Evolutionary conservation across 352 stramenopile species (phyloP), one percentile per base, ranked within the genome.

Genomic region (Pythium grandisporangium): DNA sequence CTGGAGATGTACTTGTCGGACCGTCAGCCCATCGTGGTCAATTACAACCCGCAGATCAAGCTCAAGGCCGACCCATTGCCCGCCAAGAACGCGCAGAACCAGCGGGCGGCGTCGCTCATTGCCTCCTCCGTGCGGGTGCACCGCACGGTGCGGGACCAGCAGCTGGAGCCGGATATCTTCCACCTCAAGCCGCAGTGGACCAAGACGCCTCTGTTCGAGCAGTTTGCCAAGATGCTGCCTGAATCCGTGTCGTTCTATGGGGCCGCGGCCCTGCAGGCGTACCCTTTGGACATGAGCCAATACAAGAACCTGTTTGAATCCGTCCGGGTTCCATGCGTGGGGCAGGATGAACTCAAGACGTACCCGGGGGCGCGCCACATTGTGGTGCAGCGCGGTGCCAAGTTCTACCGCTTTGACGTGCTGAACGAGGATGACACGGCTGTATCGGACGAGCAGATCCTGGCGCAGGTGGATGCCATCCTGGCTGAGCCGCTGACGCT

Each of bases 21-120:
- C 57, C 84, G 85, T 17, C 72, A 88, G 53, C 70, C 85, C 36
- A 55, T 96, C 32, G 73, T 80, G 23, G 70, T 95, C 57, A 96
- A 96, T 67, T 93, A 92, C 63, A 96, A 95, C 61, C 84, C 84
- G 47, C 82, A 95, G 62, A 74, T 93, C 48, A 88, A 88, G 62
- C 75, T 93, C 51, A 91, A 90, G 52, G 73, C 77, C 45, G 77
- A 95, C 57, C 74, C 72, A 8, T 61, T 74, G 24, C 48, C 71
- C 3, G 82, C 67, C 24, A 96, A 96, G 59, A 95, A 95, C 55
- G 44, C 78, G 36, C 81, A 91, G 52, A 72, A 58, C 45, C 75
- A 92, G 58, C 77, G 82, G 33, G 78, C 83, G 8, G 72, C 84
- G 14, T 90, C 84, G 45, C 66, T 96, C 27, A 88, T 95, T 48